These are phyloP conservation scores for Fusarium zealandicum DNA, from an alignment of 2,329 filamentous ascomycete species.

Conservation along the genomic window DNA sequence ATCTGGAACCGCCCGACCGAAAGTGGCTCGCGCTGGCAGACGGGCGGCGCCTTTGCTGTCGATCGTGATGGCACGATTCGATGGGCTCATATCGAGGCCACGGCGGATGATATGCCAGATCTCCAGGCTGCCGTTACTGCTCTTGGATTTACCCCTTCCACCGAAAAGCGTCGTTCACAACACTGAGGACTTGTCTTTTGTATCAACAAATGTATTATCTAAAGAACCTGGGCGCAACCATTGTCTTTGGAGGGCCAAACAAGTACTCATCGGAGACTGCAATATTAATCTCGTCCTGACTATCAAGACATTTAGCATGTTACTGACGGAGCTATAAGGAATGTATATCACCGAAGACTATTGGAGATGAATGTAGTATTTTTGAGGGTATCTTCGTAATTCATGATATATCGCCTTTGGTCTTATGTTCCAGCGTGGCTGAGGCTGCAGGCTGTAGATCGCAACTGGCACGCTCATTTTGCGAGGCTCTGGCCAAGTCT, in stretches of 20 bases:
- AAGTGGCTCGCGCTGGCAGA: constrained; percentile 75
- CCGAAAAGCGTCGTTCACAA: constrained; percentile 2
- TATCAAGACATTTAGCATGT: no score
- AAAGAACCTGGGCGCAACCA: neutral
- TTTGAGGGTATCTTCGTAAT: constrained; percentile 38
- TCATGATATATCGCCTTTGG: constrained; percentile 7
- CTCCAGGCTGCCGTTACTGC: constrained; percentile 41
- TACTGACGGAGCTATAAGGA: no score
- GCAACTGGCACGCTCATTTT: neutral
- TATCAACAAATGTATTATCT: neutral
- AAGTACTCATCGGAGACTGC: no score
- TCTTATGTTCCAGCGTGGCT: neutral
- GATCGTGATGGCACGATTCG: constrained; percentile 43
- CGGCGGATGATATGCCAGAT: constrained; percentile 45
- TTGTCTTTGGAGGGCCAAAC: no score
- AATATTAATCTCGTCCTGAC: no score
- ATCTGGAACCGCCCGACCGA: constrained; percentile 72
- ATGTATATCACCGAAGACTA: no score
- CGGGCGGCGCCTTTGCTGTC: constrained; percentile 66
- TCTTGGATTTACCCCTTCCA: constrained; percentile 31
- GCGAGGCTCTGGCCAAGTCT: neutral
- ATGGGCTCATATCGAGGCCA: constrained; percentile 43
- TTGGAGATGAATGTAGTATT: neutral
- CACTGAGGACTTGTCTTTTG: neutral
- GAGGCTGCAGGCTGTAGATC: neutral